Conservation (phyloP, 1,284 basidiomycete genomes). For the Dichomitus squalens region DNA sequence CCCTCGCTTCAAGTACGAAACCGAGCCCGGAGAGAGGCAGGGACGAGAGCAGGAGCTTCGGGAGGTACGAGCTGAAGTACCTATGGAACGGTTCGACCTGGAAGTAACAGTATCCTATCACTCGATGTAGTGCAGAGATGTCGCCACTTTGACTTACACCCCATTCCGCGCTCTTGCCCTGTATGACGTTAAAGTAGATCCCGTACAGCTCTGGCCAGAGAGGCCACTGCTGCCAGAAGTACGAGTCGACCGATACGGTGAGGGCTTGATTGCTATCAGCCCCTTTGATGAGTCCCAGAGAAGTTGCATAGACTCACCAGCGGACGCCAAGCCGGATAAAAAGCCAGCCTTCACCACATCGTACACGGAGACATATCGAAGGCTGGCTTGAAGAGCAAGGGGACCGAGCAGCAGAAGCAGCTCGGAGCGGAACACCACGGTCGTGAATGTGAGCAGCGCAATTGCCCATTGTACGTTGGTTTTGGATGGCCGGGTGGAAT, state of each 20-base stretch:
- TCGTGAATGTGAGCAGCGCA: conserved; percentile 62
- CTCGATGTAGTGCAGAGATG: background rate
- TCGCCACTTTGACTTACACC: conserved; percentile 60
- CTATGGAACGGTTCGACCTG: conserved; percentile 74
- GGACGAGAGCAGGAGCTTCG: conserved; percentile 76
- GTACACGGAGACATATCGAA: conserved; percentile 45
- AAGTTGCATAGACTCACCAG: conserved; percentile 48
- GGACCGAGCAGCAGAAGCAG: conserved; percentile 70
- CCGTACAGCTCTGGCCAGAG: conserved; percentile 90
- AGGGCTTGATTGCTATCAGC: conserved; percentile 43
- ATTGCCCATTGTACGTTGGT: conserved; percentile 42
- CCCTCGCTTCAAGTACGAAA: conserved; percentile 45
- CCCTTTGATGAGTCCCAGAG: background rate
- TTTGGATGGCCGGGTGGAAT: conserved; percentile 41
- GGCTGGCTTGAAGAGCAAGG: conserved; percentile 59
- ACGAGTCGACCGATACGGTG: conserved; percentile 78
- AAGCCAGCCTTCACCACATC: conserved; percentile 57
- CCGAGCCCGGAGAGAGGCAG: conserved; percentile 67
- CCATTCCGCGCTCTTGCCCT: conserved; percentile 91
- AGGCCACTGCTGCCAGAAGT: conserved; percentile 76
- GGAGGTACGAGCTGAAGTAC: conserved; percentile 76
- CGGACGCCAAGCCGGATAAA: conserved; percentile 52
- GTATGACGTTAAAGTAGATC: conserved; percentile 84
- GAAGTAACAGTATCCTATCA: background rate
- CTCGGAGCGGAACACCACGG: conserved; percentile 84